A percentile compares a stretch with the other conserved stretches of the same genome.
These are phyloP conservation scores for Geotrichum siamense DNA, from an alignment of 1,139 yeast species.

Conservation along the genomic window DNA sequence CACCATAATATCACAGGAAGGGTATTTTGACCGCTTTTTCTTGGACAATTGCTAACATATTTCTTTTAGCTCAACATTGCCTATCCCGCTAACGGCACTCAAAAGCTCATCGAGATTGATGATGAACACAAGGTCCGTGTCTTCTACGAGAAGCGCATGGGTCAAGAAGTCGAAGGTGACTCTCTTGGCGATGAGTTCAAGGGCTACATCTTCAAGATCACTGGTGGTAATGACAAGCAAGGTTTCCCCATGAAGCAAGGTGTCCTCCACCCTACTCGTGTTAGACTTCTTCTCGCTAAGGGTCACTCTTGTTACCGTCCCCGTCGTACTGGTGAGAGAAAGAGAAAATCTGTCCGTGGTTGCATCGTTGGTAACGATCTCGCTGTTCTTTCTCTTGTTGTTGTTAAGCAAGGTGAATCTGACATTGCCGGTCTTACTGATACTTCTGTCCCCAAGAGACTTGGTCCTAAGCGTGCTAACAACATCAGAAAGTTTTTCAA, in stretches of 20 bases:
- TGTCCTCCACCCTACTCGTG: conserved; percentile 99
- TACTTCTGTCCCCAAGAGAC: conserved; percentile 92
- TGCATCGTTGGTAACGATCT: conserved; percentile 97
- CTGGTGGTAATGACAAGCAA: conserved; percentile 99
- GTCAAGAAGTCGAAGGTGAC: conserved; percentile 99
- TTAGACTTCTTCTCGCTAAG: conserved; percentile 86
- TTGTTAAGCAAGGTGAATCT: conserved; percentile 95
- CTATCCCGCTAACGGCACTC: conserved; percentile 99
- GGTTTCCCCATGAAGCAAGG: conserved; percentile 99
- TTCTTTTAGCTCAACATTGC: conserved; percentile 80
- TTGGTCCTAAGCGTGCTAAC: conserved; percentile 99
- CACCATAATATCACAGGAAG: background rate
- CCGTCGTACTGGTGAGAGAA: conserved; percentile 99
- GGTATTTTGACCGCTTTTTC: no score
- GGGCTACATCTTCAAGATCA: conserved; percentile 97
- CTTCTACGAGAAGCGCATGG: conserved; percentile 99
- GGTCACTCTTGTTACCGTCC: conserved; percentile 99
- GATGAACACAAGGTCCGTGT: conserved; percentile 98
- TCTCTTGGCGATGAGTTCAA: conserved; percentile 97
- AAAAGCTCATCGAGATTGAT: conserved; percentile 93
- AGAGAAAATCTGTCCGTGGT: conserved; percentile 99
- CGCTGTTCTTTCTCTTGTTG: conserved; percentile 86
- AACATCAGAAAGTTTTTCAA: conserved; percentile 99
- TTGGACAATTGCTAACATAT: no score
- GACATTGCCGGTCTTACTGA: conserved; percentile 97